Evolutionary conservation across 345 rosid species (phyloP), one percentile per base, ranked within the genome.

Genomic region (Trapa incisa): DNA sequence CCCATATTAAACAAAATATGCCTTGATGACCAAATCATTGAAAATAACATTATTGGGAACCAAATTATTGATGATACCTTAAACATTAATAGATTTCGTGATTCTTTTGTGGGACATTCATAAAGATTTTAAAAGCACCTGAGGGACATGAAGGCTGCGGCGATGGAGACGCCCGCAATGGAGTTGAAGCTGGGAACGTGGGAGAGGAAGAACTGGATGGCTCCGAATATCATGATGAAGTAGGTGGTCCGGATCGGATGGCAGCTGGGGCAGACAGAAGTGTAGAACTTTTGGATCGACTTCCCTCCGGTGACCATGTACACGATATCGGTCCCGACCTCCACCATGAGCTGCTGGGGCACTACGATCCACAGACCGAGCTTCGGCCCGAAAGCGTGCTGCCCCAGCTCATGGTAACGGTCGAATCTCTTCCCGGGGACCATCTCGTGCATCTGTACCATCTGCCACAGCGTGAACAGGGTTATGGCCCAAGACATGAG

Each of bases 391-490:
- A 89, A 87, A 42, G 89, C 96, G 2, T 85, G 65, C 72, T 87
- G 85, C 15, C 88, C 92, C n/a, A 86, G 82, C 12, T 89, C 96
- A 17, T 83, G 88, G 75, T 89, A 89, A 29, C 96, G 75, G 57
- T 87, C 91, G 1, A 89, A 85, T 71, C 91, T 75, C 37, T 66
- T 81, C 6, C 89, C 96, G 0, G 89, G 87, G 64, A 89, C 86
- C 92, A 87, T 82, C 67, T 89, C 91, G 67, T 86, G 96, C 96
- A 87, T 89, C 67, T 86, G 84, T 3, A 89, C 96, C 86, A 89
- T 82, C 75, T 89, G 92, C 92, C 96, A 89, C 67, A 89, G 50
- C 15, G 96, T 80, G 82, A 77, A 84, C 0, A 84, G 56, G 1
- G 88, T 84, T 67, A 80, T 72, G 39, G 62, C 0, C 84, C 88